A percentile compares a stretch with the other conserved stretches of the same genome.
Conservation (phyloP, 140 eudicot species). For the Ambrosia hybrid region DNA sequence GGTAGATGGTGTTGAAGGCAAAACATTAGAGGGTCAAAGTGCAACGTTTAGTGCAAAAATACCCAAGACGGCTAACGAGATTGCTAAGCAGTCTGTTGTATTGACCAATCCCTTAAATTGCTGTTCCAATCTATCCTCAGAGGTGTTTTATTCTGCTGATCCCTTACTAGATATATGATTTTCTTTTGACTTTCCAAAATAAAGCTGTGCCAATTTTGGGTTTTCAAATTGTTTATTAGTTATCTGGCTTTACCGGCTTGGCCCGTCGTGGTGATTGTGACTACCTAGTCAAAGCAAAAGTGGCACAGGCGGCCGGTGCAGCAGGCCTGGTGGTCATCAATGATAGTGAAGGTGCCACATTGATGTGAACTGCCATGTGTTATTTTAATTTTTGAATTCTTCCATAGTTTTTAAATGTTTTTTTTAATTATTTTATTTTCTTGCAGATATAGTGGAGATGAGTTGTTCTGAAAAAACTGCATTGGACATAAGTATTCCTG, state of each 20-base stretch:
- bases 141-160: conserved; percentile 38
- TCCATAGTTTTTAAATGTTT: background rate
- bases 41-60: conserved; percentile 58
- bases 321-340: conserved; percentile 67
- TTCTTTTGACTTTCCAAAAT: conserved; percentile 1
- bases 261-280: conserved; percentile 83
- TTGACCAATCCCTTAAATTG: conserved; percentile 51
- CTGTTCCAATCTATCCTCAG: conserved; percentile 55
- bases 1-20: conserved; percentile 49
- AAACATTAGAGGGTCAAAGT: conserved; percentile 52
- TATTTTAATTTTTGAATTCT: background rate
- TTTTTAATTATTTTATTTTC: background rate
- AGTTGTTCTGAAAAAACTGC: conserved; percentile 47
- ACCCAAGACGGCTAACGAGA: conserved; percentile 39
- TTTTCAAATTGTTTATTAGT: conserved; percentile 41
- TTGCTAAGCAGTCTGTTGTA: conserved; percentile 34
- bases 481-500: conserved; percentile 58
- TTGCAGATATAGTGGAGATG: conserved; percentile 65
- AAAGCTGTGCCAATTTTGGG: background rate
- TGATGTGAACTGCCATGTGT: conserved; percentile 1
- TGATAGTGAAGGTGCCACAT: conserved; percentile 63
- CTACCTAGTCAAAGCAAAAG: conserved; percentile 61
- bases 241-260: conserved; percentile 61
- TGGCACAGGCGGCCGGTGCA: conserved; percentile 88
- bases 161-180: background rate